phyloP scores from a whole-genome alignment of 352 stramenopile genomes.

The Phytophthora quininea region DNA sequence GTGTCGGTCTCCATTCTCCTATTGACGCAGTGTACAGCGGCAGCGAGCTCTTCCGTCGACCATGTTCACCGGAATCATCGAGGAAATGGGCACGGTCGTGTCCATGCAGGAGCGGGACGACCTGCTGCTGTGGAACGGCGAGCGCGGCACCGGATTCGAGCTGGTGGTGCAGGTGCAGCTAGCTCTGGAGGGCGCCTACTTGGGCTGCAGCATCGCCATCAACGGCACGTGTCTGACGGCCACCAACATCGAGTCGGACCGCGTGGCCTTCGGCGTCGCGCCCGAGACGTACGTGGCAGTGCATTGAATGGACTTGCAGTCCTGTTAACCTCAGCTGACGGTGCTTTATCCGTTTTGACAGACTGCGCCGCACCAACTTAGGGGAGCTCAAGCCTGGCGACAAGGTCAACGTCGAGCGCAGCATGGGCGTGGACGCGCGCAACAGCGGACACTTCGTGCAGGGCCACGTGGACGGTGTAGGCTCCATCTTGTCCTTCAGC shows the following conservation, averaged over 20 bases:
- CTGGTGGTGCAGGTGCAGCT: conserved; percentile 83
- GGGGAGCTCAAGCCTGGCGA: conserved; percentile 77
- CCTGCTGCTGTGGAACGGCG: conserved; percentile 96
- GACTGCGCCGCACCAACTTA: conserved; percentile 92
- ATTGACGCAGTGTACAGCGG: neutral
- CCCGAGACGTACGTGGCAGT: conserved; percentile 87
- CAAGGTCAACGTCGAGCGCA: conserved; percentile 95
- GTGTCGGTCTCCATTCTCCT: conserved; percentile 8
- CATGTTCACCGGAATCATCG: conserved; percentile 99
- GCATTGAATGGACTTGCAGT: neutral
- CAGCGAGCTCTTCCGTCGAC: neutral
- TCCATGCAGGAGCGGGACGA: conserved; percentile 91
- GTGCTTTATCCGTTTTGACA: conserved; percentile 8
- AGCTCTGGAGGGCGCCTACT: conserved; percentile 86
- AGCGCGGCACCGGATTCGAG: conserved; percentile 88
- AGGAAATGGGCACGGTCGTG: conserved; percentile 97
- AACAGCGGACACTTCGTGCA: conserved; percentile 99
- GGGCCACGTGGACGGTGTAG: conserved; percentile 97
- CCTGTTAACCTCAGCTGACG: neutral
- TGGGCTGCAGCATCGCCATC: conserved; percentile 96
- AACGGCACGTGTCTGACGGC: conserved; percentile 98
- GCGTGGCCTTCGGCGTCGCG: conserved; percentile 94
- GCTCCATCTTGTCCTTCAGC: conserved; percentile 89
- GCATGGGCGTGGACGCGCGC: conserved; percentile 86
- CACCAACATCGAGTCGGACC: conserved; percentile 87